phyloP scores from a whole-genome alignment of 2,329 filamentous ascomycete genomes.

The Venturia carpophila region DNA sequence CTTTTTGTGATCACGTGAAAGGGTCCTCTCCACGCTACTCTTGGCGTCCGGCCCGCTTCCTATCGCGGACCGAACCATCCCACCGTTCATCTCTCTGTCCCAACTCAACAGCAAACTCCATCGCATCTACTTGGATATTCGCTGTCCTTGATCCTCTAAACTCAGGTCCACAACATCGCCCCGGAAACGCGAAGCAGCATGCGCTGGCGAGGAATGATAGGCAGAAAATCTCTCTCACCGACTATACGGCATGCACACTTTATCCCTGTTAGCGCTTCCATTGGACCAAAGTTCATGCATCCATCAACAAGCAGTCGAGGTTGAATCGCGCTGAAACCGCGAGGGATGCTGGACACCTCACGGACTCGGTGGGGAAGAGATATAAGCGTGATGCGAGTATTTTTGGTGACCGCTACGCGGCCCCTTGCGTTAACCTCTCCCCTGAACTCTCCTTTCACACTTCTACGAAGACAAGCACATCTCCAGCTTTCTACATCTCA shows the following conservation, averaged over 20 bases:
- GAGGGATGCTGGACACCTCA: background rate
- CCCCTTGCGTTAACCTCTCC: background rate
- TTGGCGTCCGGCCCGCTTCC: background rate
- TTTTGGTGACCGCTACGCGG: constrained; percentile 3
- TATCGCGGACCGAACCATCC: background rate
- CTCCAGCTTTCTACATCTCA: background rate
- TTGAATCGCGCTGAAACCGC: background rate
- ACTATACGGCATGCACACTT: constrained; percentile 7
- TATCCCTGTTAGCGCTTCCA: background rate
- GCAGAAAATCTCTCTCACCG: background rate
- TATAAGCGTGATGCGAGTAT: background rate
- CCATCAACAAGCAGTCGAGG: background rate
- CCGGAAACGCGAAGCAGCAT: background rate
- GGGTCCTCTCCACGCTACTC: background rate
- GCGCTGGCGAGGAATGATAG: constrained; percentile 9
- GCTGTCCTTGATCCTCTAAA: background rate
- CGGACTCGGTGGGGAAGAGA: background rate
- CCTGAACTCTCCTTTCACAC: background rate
- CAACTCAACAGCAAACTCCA: background rate
- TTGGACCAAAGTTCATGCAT: background rate
- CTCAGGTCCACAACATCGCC: background rate
- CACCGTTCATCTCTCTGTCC: background rate
- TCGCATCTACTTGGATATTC: background rate
- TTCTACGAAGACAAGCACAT: background rate
- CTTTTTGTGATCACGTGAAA: background rate